phyloP scores from a whole-genome alignment of 345 rosid species.

The Hirschfeldia incana region DNA sequence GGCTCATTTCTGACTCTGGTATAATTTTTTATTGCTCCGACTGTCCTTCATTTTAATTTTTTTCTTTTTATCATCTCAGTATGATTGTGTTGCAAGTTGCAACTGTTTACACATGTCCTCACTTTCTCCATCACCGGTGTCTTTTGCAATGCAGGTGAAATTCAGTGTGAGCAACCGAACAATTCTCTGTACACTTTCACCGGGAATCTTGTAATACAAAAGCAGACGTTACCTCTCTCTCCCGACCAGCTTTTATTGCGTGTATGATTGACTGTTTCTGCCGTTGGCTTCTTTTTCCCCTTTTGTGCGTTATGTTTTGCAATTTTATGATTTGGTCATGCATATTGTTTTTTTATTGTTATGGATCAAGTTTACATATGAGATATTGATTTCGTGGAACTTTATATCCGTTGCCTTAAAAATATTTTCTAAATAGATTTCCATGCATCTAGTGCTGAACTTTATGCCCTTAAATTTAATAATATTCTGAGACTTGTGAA shows the following conservation, averaged over 20 bases:
- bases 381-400: not conserved
- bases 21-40: not conserved
- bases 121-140: constrained; percentile 24
- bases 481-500: constrained; percentile 21
- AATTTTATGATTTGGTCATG: constrained; percentile 18
- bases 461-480: constrained; percentile 7
- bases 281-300: constrained; percentile 1
- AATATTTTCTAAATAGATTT: not conserved
- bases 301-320: constrained; percentile 14
- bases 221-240: constrained; percentile 88
- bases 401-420: not conserved
- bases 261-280: constrained; percentile 51
- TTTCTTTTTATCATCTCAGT: not conserved
- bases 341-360: not conserved
- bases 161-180: constrained; percentile 99
- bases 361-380: constrained; percentile 1
- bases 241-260: constrained; percentile 92
- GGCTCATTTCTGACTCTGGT: constrained; percentile 19
- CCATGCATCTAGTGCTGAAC: not conserved
- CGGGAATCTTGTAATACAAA: constrained; percentile 86
- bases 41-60: constrained; percentile 4
- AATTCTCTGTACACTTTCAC: constrained; percentile 97
- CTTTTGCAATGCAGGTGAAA: constrained; percentile 72
- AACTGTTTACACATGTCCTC: not conserved
- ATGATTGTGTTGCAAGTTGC: constrained; percentile 9